phyloP scores from a whole-genome alignment of 1,139 yeast species.

The Kodamaea suecica region DNA sequence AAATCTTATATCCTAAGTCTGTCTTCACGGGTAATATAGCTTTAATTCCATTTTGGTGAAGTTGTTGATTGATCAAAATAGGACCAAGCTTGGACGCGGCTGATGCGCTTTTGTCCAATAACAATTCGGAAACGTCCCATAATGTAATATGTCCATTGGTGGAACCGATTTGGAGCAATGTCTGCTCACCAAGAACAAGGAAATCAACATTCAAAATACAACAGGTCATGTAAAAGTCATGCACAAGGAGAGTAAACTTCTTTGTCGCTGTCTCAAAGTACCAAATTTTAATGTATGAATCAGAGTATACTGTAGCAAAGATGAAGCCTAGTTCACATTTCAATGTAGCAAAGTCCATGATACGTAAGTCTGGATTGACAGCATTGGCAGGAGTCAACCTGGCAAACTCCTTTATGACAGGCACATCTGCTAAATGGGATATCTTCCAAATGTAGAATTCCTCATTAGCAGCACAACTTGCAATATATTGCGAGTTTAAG shows the following conservation, averaged over 20 bases:
- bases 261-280: conserved; percentile 36
- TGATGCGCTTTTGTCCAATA: background rate
- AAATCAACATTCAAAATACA: conserved; percentile 68
- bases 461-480: conserved; percentile 83
- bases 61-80: conserved; percentile 42
- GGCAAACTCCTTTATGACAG: conserved; percentile 45
- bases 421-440: conserved; percentile 28
- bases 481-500: conserved; percentile 44
- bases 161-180: conserved; percentile 55
- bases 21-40: conserved; percentile 32
- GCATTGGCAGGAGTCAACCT: conserved; percentile 47
- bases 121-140: conserved; percentile 47
- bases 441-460: conserved; percentile 82
- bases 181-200: conserved; percentile 25
- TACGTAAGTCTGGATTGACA: conserved; percentile 70
- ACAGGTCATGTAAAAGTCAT: conserved; percentile 63
- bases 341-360: conserved; percentile 73
- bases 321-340: conserved; percentile 43
- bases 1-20: conserved; percentile 29
- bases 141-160: conserved; percentile 78
- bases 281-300: conserved; percentile 73
- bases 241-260: conserved; percentile 41
- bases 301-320: conserved; percentile 75
- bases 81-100: conserved; percentile 3
- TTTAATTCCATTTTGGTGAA: conserved; percentile 86